Evolutionary conservation across 2,329 filamentous ascomycete species (phyloP).

Genomic region (Verticillium albo-atrum): DNA sequence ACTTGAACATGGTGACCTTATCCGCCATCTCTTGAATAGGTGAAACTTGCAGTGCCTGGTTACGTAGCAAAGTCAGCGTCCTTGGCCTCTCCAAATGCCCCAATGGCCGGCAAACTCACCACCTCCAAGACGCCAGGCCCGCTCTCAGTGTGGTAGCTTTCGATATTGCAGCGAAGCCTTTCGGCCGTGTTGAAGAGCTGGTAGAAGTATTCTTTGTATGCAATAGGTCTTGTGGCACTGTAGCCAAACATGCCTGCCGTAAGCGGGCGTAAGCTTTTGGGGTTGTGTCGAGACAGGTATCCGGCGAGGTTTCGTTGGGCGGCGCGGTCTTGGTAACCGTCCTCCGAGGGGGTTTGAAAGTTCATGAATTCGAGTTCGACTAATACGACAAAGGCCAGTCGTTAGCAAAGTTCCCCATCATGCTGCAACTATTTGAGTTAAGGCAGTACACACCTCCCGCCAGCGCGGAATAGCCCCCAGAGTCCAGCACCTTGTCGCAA

Average conservation of each 20-base stretch:
- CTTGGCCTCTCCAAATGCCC: neutral
- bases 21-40: slow-evolving; percentile 69
- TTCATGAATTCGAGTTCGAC: slow-evolving; percentile 72
- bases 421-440: too few species aligned
- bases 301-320: slow-evolving; percentile 57
- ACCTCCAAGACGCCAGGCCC: slow-evolving; percentile 53
- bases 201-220: slow-evolving; percentile 82
- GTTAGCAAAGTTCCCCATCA: neutral
- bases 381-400: slow-evolving; percentile 23
- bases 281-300: slow-evolving; percentile 62
- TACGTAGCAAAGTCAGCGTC: neutral
- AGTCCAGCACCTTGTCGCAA: slow-evolving; percentile 54
- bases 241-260: slow-evolving; percentile 85
- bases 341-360: slow-evolving; percentile 26
- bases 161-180: slow-evolving; percentile 67
- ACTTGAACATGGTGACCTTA: slow-evolving; percentile 68
- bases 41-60: slow-evolving; percentile 24
- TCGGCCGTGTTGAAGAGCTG: slow-evolving; percentile 68
- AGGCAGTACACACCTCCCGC: slow-evolving; percentile 65
- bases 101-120: too few species aligned
- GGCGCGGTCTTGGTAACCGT: slow-evolving; percentile 22
- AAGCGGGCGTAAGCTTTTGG: slow-evolving; percentile 59
- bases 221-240: slow-evolving; percentile 68
- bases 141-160: slow-evolving; percentile 82
- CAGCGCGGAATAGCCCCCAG: slow-evolving; percentile 62